Conservation (phyloP, 129 eudicot genomes). For the Ambrosia trifida region DNA sequence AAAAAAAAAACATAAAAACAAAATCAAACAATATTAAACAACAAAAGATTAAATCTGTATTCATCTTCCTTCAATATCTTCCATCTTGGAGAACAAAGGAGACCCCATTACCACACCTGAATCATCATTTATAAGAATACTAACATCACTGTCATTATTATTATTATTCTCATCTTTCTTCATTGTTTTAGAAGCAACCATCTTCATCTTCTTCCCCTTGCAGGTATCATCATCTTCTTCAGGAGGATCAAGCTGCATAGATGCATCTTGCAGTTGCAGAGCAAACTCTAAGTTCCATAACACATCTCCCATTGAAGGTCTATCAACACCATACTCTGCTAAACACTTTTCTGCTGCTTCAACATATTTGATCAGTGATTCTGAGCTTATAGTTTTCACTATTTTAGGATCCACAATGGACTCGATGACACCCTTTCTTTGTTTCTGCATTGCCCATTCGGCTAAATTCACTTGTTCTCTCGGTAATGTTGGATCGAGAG, state of each 20-base stretch:
- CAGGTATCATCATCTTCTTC: constrained; percentile 34
- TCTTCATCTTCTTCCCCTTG: constrained; percentile 14
- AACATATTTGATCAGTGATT: constrained; percentile 58
- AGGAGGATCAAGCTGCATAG: constrained; percentile 42
- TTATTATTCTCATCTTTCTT: constrained; percentile 21
- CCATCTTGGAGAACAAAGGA: constrained; percentile 60
- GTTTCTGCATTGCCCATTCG: constrained; percentile 84
- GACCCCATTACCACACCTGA: constrained; percentile 65
- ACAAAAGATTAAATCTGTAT: constrained; percentile 14
- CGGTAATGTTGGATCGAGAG: constrained; percentile 81
- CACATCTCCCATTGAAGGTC: constrained; percentile 93
- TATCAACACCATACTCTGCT: constrained; percentile 77
- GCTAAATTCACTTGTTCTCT: constrained; percentile 91
- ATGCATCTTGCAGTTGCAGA: constrained; percentile 67
- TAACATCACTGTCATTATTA: constrained; percentile 17
- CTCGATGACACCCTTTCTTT: constrained; percentile 56
- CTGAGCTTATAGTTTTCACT: constrained; percentile 43
- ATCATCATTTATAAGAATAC: constrained; percentile 60
- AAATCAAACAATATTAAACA: constrained; percentile 20
- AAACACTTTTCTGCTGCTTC: constrained; percentile 88
- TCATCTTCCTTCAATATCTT: constrained; percentile 69
- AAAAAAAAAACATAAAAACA: background rate
- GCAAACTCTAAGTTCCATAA: constrained; percentile 79
- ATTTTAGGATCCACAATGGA: constrained; percentile 65
- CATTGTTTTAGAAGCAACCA: background rate